Conservation (phyloP, 768 basidiomycete genomes). For the Leccinum arenicola region DNA sequence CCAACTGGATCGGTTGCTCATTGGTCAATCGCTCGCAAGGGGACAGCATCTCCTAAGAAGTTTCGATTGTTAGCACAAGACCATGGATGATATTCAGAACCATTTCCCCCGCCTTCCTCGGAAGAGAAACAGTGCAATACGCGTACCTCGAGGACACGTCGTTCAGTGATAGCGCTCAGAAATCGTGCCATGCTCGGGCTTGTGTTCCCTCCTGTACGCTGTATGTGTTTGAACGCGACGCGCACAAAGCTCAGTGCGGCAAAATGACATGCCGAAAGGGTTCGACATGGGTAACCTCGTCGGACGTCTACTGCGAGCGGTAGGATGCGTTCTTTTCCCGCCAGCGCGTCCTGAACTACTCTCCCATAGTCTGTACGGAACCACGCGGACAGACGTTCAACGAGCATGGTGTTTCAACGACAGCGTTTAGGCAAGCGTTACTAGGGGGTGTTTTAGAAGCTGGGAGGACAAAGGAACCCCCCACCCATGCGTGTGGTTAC, state of each 20-base stretch:
- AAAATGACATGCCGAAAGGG: conserved; percentile 52
- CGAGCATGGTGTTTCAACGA: conserved; percentile 10
- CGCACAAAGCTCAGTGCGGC: conserved; percentile 63
- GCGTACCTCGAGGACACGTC: conserved; percentile 22
- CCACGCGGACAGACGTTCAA: conserved; percentile 13
- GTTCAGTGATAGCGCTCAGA: conserved; percentile 13
- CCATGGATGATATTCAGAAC: neutral
- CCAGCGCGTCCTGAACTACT: conserved; percentile 20
- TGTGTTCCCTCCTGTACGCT: conserved; percentile 2
- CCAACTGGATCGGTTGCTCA: conserved; percentile 45
- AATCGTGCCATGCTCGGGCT: conserved; percentile 6
- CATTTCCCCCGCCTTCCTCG: neutral
- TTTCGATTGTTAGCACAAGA: conserved; percentile 1
- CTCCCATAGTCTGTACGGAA: conserved; percentile 9
- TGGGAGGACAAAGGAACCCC: conserved; percentile 1
- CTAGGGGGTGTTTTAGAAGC: neutral
- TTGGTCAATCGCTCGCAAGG: conserved; percentile 52
- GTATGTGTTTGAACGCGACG: conserved; percentile 35
- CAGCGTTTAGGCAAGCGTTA: neutral
- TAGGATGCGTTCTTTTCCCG: conserved; percentile 40
- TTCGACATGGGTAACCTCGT: conserved; percentile 39
- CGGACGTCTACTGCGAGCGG: conserved; percentile 42
- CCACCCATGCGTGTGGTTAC: neutral
- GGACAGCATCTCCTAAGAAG: conserved; percentile 45
- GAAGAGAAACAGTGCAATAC: neutral